Conservation (phyloP, 2,329 filamentous ascomycete species). For the Microcera coccophila region DNA sequence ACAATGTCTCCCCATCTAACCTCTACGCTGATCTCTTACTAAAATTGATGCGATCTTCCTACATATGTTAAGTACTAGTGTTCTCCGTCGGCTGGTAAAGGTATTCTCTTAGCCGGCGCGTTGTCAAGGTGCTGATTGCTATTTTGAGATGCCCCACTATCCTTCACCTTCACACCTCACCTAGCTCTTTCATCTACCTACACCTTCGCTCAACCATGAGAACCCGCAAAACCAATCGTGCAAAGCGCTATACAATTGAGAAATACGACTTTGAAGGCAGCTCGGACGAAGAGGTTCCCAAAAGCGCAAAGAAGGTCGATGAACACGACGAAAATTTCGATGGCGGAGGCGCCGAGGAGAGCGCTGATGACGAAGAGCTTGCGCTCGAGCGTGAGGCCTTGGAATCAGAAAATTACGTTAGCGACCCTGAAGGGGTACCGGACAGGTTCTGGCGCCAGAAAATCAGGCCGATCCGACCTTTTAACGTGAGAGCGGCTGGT, state of each 20-base stretch:
- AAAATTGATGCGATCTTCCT: no score
- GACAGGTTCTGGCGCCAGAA: slow-evolving; percentile 27
- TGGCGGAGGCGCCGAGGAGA: slow-evolving; percentile 26
- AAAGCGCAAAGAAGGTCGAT: slow-evolving; percentile 22
- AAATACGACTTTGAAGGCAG: slow-evolving; percentile 35
- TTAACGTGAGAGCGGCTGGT: slow-evolving; percentile 21
- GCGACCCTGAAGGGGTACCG: slow-evolving; percentile 28
- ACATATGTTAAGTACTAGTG: no score
- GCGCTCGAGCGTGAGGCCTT: slow-evolving; percentile 30
- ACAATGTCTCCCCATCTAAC: no score
- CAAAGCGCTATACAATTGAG: slow-evolving; percentile 32
- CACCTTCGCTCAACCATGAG: slow-evolving; percentile 27
- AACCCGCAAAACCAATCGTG: slow-evolving; percentile 36
- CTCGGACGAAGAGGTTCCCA: slow-evolving; percentile 28
- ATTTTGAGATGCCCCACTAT: no score
- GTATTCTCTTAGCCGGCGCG: no score
- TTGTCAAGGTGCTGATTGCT: no score
- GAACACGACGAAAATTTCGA: slow-evolving; percentile 33
- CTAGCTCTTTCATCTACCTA: neutral
- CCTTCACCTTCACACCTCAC: neutral
- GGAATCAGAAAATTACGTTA: slow-evolving; percentile 22
- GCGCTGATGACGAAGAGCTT: slow-evolving; percentile 33
- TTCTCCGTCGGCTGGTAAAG: no score
- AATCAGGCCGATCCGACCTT: slow-evolving; percentile 20
- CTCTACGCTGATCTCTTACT: no score